Conservation (phyloP, 371 early-diverging fungal species). For the Apophysomyces trapeziformis region DNA sequence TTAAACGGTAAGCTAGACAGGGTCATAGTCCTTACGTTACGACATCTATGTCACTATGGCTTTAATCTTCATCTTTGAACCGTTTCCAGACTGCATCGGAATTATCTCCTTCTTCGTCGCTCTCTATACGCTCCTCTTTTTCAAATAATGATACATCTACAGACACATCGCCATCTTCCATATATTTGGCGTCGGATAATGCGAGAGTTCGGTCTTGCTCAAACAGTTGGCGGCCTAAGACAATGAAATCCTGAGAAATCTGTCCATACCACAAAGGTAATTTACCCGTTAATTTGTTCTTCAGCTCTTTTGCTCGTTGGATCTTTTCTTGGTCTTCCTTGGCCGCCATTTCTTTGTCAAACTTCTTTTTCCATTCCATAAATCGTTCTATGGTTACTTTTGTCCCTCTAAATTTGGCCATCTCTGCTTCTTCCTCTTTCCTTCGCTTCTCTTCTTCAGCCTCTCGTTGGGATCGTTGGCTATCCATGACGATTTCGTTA, state of each 20-base stretch:
- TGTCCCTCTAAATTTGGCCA: conserved; percentile 82
- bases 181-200: conserved; percentile 78
- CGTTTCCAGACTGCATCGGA: conserved; percentile 49
- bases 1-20: too few species aligned
- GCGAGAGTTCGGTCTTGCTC: conserved; percentile 88
- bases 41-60: too few species aligned
- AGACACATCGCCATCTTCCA: conserved; percentile 87
- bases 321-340: conserved; percentile 58
- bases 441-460: conserved; percentile 63
- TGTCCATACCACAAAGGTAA: background rate
- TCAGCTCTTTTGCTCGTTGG: conserved; percentile 50
- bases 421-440: conserved; percentile 81
- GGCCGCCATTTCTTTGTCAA: conserved; percentile 74
- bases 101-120: conserved; percentile 67
- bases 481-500: conserved; percentile 62
- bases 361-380: conserved; percentile 77
- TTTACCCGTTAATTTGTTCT: conserved; percentile 63
- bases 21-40: too few species aligned
- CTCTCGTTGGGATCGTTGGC: conserved; percentile 55
- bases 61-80: conserved; percentile 40
- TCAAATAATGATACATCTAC: conserved; percentile 80
- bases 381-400: conserved; percentile 83
- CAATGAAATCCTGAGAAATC: background rate
- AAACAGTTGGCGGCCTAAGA: conserved; percentile 85
- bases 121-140: conserved; percentile 49